Evolutionary conservation across 805 yeast species (phyloP).

Genomic region (Zygosaccharomyces pseudorouxii): DNA sequence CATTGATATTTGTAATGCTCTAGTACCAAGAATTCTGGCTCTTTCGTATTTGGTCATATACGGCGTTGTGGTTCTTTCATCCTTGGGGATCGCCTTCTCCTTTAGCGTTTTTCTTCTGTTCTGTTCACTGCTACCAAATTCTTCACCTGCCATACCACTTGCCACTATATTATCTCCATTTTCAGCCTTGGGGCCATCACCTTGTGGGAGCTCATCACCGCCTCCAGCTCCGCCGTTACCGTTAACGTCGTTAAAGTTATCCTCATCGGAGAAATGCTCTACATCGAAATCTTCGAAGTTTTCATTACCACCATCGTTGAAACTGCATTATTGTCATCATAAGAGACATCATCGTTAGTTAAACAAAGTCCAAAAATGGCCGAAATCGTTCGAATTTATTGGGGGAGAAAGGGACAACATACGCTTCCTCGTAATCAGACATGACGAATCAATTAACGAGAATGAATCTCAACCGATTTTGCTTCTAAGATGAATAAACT

Average conservation of each 20-base stretch:
- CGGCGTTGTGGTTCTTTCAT: slow-evolving; percentile 90
- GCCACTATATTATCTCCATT: slow-evolving; percentile 71
- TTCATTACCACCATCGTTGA: slow-evolving; percentile 66
- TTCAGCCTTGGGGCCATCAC: slow-evolving; percentile 40
- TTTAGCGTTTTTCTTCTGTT: slow-evolving; percentile 58
- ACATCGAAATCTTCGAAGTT: slow-evolving; percentile 78
- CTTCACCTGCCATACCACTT: slow-evolving; percentile 64
- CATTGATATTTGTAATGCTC: slow-evolving; percentile 96
- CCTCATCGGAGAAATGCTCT: slow-evolving; percentile 76
- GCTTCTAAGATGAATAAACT: background rate
- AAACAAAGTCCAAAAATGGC: background rate
- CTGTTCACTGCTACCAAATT: slow-evolving; percentile 34
- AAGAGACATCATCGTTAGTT: slow-evolving; percentile 8
- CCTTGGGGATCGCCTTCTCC: slow-evolving; percentile 85
- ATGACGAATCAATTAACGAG: slow-evolving; percentile 23
- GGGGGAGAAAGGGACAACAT: slow-evolving; percentile 16
- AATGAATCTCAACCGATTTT: background rate
- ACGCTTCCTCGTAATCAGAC: slow-evolving; percentile 55
- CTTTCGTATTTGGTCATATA: slow-evolving; percentile 98
- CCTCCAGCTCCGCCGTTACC: slow-evolving; percentile 32
- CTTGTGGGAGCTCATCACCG: slow-evolving; percentile 31
- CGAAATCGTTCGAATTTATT: background rate
- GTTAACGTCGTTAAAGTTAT: slow-evolving; percentile 41
- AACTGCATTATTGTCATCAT: slow-evolving; percentile 31
- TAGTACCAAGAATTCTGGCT: slow-evolving; percentile 94